phyloP scores from a whole-genome alignment of 805 yeast species.

The Lipomyces chichibuensis region DNA sequence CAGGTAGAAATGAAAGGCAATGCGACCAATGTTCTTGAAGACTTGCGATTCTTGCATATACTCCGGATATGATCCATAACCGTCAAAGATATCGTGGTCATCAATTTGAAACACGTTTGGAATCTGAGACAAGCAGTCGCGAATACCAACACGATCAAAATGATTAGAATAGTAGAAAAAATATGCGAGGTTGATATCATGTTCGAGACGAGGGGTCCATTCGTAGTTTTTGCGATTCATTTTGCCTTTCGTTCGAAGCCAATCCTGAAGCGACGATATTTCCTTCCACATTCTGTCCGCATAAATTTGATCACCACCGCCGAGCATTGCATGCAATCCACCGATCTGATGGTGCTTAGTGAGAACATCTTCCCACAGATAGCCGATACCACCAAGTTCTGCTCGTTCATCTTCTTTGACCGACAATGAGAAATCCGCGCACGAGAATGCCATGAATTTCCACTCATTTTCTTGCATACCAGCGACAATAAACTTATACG shows the following conservation, averaged over 20 bases:
- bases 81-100: slow-evolving; percentile 97
- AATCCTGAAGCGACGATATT: slow-evolving; percentile 53
- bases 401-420: slow-evolving; percentile 36
- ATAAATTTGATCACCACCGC: slow-evolving; percentile 97
- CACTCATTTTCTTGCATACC: slow-evolving; percentile 27
- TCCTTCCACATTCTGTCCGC: slow-evolving; percentile 75
- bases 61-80: slow-evolving; percentile 86
- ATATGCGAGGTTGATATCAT: slow-evolving; percentile 67
- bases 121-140: slow-evolving; percentile 76
- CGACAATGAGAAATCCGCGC: slow-evolving; percentile 34
- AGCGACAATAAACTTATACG: slow-evolving; percentile 32
- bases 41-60: slow-evolving; percentile 71
- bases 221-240: slow-evolving; percentile 51
- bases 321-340: slow-evolving; percentile 89
- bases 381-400: slow-evolving; percentile 60
- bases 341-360: slow-evolving; percentile 60
- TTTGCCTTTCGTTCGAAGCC: slow-evolving; percentile 62
- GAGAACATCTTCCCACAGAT: slow-evolving; percentile 85
- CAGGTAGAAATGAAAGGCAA: slow-evolving; percentile 85
- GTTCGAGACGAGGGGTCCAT: slow-evolving; percentile 53
- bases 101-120: slow-evolving; percentile 87
- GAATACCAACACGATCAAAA: slow-evolving; percentile 83
- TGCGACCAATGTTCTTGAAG: slow-evolving; percentile 70
- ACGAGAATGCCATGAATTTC: slow-evolving; percentile 35
- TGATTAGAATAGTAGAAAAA: slow-evolving; percentile 75